Conservation (phyloP, 805 yeast species). For the Kuraishia cidri region DNA sequence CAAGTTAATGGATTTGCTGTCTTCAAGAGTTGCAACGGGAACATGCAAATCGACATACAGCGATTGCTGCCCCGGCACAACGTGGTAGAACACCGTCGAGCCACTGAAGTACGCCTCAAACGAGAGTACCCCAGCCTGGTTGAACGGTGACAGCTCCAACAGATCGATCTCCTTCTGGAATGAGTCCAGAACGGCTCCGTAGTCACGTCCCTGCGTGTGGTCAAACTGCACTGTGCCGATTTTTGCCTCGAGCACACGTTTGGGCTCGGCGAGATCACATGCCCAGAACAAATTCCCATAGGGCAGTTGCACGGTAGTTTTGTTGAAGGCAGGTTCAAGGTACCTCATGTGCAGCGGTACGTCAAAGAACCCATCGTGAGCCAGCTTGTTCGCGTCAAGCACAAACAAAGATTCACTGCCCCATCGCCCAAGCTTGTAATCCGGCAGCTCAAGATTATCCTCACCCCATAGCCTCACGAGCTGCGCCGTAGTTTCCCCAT, state of each 20-base stretch:
- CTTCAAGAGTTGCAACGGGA: background rate
- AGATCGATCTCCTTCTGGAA: conserved; percentile 2
- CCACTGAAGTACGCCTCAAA: conserved; percentile 3
- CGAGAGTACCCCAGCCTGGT: background rate
- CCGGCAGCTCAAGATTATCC: conserved; percentile 21
- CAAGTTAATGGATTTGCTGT: background rate
- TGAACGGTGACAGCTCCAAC: conserved; percentile 1
- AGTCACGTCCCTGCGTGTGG: background rate
- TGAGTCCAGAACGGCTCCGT: background rate
- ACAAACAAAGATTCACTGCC: conserved; percentile 13
- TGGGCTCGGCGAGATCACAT: background rate
- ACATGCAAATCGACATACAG: background rate
- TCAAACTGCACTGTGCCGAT: background rate
- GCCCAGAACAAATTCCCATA: conserved; percentile 2
- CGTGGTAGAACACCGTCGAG: conserved; percentile 5
- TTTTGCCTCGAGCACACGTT: background rate
- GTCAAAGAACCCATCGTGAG: conserved; percentile 9
- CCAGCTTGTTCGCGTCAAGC: conserved; percentile 7
- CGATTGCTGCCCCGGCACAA: background rate
- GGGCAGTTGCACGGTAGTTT: background rate
- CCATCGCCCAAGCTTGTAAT: conserved; percentile 13
- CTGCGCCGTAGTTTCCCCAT: conserved; percentile 4
- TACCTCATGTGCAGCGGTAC: conserved; percentile 21
- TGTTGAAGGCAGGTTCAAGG: background rate
- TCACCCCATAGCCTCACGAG: conserved; percentile 9